Evolutionary conservation across 164 flowering plant genomes (phyloP).

Genomic region (Vitis rupestris): DNA sequence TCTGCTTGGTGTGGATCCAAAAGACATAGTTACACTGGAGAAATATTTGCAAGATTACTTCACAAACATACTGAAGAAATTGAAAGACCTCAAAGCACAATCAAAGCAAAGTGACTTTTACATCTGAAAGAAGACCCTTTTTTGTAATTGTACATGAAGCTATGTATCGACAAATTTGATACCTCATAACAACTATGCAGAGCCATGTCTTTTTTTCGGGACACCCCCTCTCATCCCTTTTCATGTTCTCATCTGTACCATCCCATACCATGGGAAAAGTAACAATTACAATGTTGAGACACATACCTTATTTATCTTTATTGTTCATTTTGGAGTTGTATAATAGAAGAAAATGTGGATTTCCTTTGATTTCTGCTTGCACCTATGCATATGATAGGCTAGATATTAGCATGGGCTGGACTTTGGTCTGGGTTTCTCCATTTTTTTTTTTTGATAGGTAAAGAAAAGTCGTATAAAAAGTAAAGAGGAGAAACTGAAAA

Average conservation of each 20-base stretch:
- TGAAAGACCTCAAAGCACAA: slow-evolving; percentile 90
- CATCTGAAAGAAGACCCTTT: slow-evolving; percentile 35
- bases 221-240: too few relatives aligned
- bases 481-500: too few relatives aligned
- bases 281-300: background rate
- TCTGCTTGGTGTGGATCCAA: slow-evolving; percentile 83
- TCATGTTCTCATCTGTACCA: background rate
- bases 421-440: too few relatives aligned
- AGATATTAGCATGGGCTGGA: too few relatives aligned
- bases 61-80: slow-evolving; percentile 92
- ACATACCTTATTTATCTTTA: too few relatives aligned
- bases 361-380: too few relatives aligned
- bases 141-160: slow-evolving; percentile 15
- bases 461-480: too few relatives aligned
- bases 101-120: slow-evolving; percentile 91
- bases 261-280: background rate
- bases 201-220: slow-evolving; percentile 1
- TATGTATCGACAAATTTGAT: slow-evolving; percentile 3
- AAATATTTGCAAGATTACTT: slow-evolving; percentile 96
- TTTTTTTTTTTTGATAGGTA: too few relatives aligned
- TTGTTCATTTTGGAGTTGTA: too few relatives aligned
- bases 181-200: background rate
- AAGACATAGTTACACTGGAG: slow-evolving; percentile 71
- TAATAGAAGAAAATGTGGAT: too few relatives aligned
- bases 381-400: too few relatives aligned